Percentiles rank a stretch among this genome's conserved stretches.
Conservation (phyloP, 441 rosid species). For the Syzygium syzygioides region DNA sequence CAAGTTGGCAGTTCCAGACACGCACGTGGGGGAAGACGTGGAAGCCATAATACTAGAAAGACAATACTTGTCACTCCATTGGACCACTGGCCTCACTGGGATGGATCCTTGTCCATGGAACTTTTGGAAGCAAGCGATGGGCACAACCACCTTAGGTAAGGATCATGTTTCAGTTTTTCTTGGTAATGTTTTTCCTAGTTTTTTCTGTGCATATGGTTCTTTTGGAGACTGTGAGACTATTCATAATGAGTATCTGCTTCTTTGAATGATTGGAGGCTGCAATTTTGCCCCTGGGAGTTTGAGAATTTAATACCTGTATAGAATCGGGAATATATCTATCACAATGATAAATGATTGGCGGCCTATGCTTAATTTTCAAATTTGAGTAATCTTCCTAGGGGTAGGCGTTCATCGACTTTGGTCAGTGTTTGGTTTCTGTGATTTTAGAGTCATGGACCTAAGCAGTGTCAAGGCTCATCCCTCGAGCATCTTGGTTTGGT, state of each 20-base stretch:
- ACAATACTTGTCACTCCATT: constrained; percentile 60
- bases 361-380: neutral
- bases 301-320: neutral
- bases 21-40: constrained; percentile 69
- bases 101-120: constrained; percentile 83
- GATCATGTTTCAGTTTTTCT: neutral
- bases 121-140: constrained; percentile 70
- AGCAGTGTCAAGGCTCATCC: neutral
- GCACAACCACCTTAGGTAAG: constrained; percentile 63
- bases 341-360: neutral
- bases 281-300: neutral
- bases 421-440: neutral
- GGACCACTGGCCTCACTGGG: constrained; percentile 93
- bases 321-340: neutral
- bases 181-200: neutral
- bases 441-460: neutral
- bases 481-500: neutral
- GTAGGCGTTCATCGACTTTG: neutral
- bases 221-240: neutral
- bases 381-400: constrained; percentile 5
- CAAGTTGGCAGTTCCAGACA: constrained; percentile 54
- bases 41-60: constrained; percentile 57
- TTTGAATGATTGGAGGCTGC: neutral
- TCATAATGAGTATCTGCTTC: neutral
- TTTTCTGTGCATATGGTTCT: neutral